phyloP scores from a whole-genome alignment of 169 alveolate species.

The Plasmodium berghei region DNA sequence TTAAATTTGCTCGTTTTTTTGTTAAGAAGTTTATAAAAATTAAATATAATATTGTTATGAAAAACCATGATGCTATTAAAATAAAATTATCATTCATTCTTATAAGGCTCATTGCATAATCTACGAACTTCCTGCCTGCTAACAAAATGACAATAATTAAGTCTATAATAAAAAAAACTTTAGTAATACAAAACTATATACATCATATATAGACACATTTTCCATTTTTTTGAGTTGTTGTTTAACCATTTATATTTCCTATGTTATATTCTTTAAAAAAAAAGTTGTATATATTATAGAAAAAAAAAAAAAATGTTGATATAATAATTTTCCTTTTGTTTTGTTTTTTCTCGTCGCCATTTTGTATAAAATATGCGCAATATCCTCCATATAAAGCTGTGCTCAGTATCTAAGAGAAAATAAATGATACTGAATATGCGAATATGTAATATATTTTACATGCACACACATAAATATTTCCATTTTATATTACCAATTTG shows the following conservation, averaged over 20 bases:
- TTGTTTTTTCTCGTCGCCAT: no score
- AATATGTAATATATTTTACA: not conserved
- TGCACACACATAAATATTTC: not conserved
- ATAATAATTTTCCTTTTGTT: constrained; percentile 5
- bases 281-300: constrained; percentile 24
- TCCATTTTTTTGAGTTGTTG: no score
- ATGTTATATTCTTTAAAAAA: constrained; percentile 9
- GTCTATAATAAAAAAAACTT: no score
- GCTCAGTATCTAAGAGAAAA: constrained; percentile 25
- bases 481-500: constrained; percentile 21
- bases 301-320: constrained; percentile 6
- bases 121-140: constrained; percentile 3
- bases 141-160: not conserved
- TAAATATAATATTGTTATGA: constrained; percentile 24
- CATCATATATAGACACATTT: no score
- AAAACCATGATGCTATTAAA: constrained; percentile 13
- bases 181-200: no score
- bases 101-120: not conserved
- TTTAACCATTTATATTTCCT: not conserved
- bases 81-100: not conserved
- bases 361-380: constrained; percentile 21
- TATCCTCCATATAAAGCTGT: constrained; percentile 14
- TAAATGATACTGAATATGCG: not conserved
- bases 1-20: not conserved
- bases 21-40: constrained; percentile 12